These are phyloP conservation scores for barrel medic (Medicago truncatula) DNA, from an alignment of 306 rosid species.

Conservation along the genomic window MtrunA17r5.0-ANR NC_053049.1:5196501-5197000, in stretches of 20 bases:
- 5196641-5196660: too few species aligned
- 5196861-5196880: slow-evolving; percentile 51
- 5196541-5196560: too few species aligned
- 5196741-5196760: neutral
- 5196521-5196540: too few species aligned
- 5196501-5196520: too few species aligned
- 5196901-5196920: slow-evolving; percentile 40
- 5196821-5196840: slow-evolving; percentile 29
- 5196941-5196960: slow-evolving; percentile 23
- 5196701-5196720: too few species aligned
- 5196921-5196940: neutral
- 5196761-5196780: slow-evolving; percentile 20
- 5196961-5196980: slow-evolving; percentile 49
- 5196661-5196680: too few species aligned
- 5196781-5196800: neutral
- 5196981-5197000: slow-evolving; percentile 57
- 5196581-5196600: too few species aligned
- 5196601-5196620: too few species aligned
- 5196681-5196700: too few species aligned
- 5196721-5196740: too few species aligned
- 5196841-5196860: slow-evolving; percentile 50
- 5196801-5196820: neutral
- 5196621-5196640: too few species aligned
- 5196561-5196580: too few species aligned
- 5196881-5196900: slow-evolving; percentile 37